phyloP scores from a whole-genome alignment of 2,329 filamentous ascomycete species.

The Lachnellula suecica region DNA sequence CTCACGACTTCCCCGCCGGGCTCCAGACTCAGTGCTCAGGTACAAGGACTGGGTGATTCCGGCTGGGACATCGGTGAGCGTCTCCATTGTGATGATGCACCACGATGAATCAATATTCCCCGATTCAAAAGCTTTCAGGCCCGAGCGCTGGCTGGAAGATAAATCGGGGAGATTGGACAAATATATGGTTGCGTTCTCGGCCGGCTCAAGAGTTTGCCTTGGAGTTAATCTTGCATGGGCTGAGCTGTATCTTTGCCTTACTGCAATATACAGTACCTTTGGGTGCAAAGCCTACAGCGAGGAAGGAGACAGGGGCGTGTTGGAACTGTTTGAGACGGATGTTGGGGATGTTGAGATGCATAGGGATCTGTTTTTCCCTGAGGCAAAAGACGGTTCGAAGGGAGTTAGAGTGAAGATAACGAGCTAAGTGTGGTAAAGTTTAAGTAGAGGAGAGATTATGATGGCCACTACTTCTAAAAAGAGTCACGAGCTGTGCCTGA shows the following conservation, averaged over 20 bases:
- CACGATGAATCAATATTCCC: slow-evolving; percentile 38
- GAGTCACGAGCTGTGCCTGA: too few relatives aligned
- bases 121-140: slow-evolving; percentile 37
- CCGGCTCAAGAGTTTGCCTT: slow-evolving; percentile 40
- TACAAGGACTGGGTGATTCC: slow-evolving; percentile 19
- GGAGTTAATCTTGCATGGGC: slow-evolving; percentile 31
- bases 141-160: slow-evolving; percentile 40
- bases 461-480: not conserved
- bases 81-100: slow-evolving; percentile 39
- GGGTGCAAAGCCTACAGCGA: slow-evolving; percentile 12
- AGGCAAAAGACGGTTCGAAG: slow-evolving; percentile 10
- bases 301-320: slow-evolving; percentile 4
- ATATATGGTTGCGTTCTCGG: slow-evolving; percentile 42
- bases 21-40: slow-evolving; percentile 19
- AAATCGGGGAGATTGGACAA: slow-evolving; percentile 28
- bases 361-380: slow-evolving; percentile 14
- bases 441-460: not conserved
- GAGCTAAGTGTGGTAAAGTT: not conserved
- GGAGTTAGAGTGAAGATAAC: slow-evolving; percentile 16
- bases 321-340: slow-evolving; percentile 31
- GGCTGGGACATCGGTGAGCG: slow-evolving; percentile 36
- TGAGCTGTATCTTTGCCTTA: slow-evolving; percentile 20
- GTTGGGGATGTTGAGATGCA: slow-evolving; percentile 21
- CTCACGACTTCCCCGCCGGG: slow-evolving; percentile 29
- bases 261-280: slow-evolving; percentile 15